phyloP scores from a whole-genome alignment of 305 asterid genomes.

The Solanum hybrid region DNA sequence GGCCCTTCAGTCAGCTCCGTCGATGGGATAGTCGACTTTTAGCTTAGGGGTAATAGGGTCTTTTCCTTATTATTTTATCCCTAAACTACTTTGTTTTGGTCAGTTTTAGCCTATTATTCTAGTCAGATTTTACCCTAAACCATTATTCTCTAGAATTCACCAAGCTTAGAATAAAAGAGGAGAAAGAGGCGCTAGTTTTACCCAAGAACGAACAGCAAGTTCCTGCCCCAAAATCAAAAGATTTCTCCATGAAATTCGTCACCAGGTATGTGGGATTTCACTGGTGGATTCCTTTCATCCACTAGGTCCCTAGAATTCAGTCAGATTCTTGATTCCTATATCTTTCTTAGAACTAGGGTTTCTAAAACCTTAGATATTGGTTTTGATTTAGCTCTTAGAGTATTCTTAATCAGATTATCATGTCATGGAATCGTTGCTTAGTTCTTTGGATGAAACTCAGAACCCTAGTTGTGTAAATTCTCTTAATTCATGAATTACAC shows the following conservation, averaged over 20 bases:
- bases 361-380: neutral
- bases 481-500: neutral
- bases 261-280: neutral
- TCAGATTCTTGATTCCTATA: neutral
- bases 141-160: neutral
- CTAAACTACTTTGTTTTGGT: neutral
- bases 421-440: neutral
- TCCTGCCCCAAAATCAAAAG: neutral
- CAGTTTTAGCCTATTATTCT: neutral
- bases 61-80: neutral
- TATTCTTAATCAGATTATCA: neutral
- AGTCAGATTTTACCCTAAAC: no score
- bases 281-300: neutral
- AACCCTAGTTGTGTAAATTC: neutral
- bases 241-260: no score
- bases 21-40: neutral
- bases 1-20: neutral
- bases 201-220: neutral
- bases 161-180: no score
- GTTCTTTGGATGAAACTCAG: neutral
- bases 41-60: neutral
- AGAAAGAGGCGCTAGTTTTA: neutral
- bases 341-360: neutral
- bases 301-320: neutral
- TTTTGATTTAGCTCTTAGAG: neutral